phyloP scores from a whole-genome alignment of 345 rosid species.

The Arabis hirsuta region DNA sequence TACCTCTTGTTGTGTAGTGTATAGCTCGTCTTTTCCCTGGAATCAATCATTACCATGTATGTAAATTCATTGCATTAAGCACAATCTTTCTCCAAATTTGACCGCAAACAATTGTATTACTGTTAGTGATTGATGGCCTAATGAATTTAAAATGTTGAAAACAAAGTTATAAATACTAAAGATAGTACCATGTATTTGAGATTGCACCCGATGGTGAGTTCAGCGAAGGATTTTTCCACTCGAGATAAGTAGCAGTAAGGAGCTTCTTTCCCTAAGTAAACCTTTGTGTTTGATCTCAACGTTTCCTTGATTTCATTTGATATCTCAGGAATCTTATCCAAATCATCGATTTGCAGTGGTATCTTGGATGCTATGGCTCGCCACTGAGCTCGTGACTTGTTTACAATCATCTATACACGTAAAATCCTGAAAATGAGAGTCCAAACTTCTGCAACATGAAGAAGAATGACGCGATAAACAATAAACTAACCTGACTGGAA shows the following conservation, averaged over 20 bases:
- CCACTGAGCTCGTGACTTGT: conserved; percentile 87
- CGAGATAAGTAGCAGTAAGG: conserved; percentile 85
- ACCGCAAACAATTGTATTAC: background rate
- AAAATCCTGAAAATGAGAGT: background rate
- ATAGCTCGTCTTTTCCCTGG: conserved; percentile 74
- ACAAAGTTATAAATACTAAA: background rate
- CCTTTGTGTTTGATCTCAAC: conserved; percentile 63
- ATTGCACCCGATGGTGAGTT: conserved; percentile 86
- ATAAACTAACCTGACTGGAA: conserved; percentile 80
- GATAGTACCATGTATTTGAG: conserved; percentile 68
- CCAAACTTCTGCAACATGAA: conserved; percentile 4
- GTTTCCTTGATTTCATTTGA: conserved; percentile 71
- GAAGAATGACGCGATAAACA: background rate
- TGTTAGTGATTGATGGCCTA: no score
- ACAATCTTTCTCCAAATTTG: background rate
- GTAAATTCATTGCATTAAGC: background rate
- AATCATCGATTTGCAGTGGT: conserved; percentile 67
- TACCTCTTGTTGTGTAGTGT: conserved; percentile 70
- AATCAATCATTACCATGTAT: background rate
- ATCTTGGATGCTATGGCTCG: conserved; percentile 66
- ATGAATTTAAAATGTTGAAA: background rate
- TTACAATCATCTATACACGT: conserved; percentile 71
- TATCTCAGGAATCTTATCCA: conserved; percentile 73
- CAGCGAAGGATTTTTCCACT: conserved; percentile 70
- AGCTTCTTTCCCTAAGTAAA: conserved; percentile 78